These are phyloP conservation scores for Blastocystis sp. DNA, from an alignment of 352 stramenopile genomes.

Conservation along the genomic window DNA sequence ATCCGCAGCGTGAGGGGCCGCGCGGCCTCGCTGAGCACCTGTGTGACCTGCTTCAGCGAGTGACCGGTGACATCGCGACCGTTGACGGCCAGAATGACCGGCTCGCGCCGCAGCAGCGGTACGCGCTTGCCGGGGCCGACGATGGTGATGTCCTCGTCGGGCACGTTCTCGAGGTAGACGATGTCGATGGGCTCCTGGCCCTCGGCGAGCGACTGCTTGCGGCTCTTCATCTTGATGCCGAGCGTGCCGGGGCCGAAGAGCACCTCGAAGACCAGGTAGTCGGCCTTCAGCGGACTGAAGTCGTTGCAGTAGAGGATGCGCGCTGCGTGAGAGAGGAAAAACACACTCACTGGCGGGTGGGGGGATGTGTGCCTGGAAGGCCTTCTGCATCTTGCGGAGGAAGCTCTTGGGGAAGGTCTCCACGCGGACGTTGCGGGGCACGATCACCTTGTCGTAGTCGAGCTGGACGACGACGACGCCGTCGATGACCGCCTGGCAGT, in stretches of 20 bases:
- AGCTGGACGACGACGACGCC: conserved; percentile 42
- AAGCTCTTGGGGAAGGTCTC: conserved; percentile 27
- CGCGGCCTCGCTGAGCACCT: conserved; percentile 8
- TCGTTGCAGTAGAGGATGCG: conserved; percentile 48
- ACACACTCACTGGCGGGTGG: neutral
- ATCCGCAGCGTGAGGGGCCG: conserved; percentile 10
- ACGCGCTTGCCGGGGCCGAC: conserved; percentile 1
- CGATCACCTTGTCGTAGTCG: conserved; percentile 48
- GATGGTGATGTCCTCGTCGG: conserved; percentile 32
- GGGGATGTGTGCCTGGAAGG: conserved; percentile 20
- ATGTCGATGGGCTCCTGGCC: conserved; percentile 6
- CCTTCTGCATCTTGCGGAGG: conserved; percentile 43
- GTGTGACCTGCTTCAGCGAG: neutral
- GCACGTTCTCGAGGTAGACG: conserved; percentile 32
- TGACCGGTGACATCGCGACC: neutral
- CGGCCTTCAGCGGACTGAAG: neutral
- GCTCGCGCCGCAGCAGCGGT: conserved; percentile 15
- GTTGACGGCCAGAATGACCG: conserved; percentile 50
- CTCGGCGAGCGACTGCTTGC: conserved; percentile 16
- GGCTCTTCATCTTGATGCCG: conserved; percentile 51
- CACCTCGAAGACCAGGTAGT: conserved; percentile 47
- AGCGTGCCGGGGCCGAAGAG: conserved; percentile 47
- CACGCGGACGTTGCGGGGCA: neutral
- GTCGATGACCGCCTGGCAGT: conserved; percentile 2
- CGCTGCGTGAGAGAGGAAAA: neutral